Percentiles rank a stretch among this genome's conserved stretches.
phyloP scores from a whole-genome alignment of 306 rosid genomes.

The Acacia confusa region DNA sequence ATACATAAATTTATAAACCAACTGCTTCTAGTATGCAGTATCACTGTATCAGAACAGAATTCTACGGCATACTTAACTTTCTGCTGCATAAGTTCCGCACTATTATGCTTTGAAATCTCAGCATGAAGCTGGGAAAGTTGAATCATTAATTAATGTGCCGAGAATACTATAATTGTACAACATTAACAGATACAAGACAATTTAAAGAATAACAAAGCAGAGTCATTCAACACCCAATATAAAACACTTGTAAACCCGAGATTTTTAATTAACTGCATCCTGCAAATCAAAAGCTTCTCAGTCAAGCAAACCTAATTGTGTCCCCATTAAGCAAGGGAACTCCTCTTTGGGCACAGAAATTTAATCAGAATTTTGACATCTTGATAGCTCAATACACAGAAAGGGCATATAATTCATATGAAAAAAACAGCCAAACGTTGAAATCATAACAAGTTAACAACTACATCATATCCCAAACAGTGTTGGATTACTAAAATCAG shows the following conservation, averaged over 20 bases:
- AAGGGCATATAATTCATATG: not conserved
- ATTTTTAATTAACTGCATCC: not conserved
- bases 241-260: not conserved
- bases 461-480: not conserved
- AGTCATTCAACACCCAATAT: no score
- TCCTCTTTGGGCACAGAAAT: not conserved
- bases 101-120: not conserved
- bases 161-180: not conserved
- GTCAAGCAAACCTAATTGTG: not conserved
- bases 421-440: not conserved
- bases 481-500: not conserved
- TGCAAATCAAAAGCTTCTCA: not conserved
- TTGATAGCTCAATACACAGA: not conserved
- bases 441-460: not conserved
- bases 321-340: not conserved
- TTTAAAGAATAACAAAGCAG: not conserved
- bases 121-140: not conserved
- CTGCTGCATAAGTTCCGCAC: not conserved
- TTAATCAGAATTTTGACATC: not conserved
- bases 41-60: not conserved
- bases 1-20: no score
- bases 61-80: not conserved
- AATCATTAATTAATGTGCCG: not conserved
- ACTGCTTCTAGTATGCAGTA: not conserved
- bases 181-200: not conserved